A percentile compares a stretch with the other conserved stretches of the same genome.
Evolutionary conservation across 2,329 filamentous ascomycete species (phyloP).

Genomic region (Epichloe gansuensis): DNA sequence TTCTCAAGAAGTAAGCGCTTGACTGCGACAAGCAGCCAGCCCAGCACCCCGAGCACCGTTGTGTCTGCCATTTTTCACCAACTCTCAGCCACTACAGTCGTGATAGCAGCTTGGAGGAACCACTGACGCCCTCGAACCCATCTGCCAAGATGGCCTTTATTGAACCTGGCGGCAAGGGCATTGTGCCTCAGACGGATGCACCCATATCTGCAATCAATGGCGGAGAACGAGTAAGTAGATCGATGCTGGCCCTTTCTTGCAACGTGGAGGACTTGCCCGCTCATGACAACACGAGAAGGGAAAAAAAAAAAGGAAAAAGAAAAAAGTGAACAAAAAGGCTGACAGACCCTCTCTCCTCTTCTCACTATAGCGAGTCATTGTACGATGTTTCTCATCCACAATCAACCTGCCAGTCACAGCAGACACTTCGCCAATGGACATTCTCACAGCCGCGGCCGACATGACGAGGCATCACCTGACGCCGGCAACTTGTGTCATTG

Average conservation of each 20-base stretch:
- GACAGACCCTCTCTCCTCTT: neutral
- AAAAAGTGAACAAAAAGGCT: neutral
- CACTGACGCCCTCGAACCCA: slow-evolving; percentile 10
- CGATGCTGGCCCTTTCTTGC: no score
- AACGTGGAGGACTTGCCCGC: neutral
- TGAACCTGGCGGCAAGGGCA: slow-evolving; percentile 32
- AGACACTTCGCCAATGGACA: slow-evolving; percentile 61
- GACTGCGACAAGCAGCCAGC: slow-evolving; percentile 20
- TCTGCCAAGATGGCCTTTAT: slow-evolving; percentile 26
- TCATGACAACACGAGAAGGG: neutral
- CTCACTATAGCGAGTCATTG: slow-evolving; percentile 46
- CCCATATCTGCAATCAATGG: slow-evolving; percentile 72
- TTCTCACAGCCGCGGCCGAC: slow-evolving; percentile 56
- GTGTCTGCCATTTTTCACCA: slow-evolving; percentile 22
- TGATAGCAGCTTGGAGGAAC: slow-evolving; percentile 22
- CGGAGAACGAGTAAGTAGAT: slow-evolving; percentile 54
- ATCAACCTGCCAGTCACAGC: slow-evolving; percentile 61
- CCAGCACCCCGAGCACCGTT: slow-evolving; percentile 21
- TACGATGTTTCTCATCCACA: slow-evolving; percentile 59
- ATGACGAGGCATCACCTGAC: slow-evolving; percentile 53
- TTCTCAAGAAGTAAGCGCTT: slow-evolving; percentile 31
- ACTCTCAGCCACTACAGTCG: slow-evolving; percentile 23
- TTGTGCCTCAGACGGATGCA: slow-evolving; percentile 51
- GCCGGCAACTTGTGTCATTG: slow-evolving; percentile 53
- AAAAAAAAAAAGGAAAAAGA: neutral